Base-by-base conservation (phyloP, 441 rosid species). In the Eruca vesicaria region DNA sequence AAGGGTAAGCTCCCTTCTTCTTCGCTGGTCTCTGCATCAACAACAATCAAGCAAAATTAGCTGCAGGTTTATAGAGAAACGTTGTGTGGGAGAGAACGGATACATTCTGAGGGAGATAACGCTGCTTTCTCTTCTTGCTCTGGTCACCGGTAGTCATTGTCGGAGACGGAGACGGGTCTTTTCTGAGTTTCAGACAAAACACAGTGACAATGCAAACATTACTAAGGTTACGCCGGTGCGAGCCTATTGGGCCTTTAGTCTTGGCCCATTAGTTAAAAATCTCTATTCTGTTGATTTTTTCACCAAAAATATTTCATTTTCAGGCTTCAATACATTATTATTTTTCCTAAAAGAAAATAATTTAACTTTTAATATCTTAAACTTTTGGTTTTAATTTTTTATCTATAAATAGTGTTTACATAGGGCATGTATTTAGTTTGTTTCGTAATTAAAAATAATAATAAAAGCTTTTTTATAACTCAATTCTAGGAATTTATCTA, bases 1-100 rank as follows among this genome's bases (percentile, higher is more conserved):
- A 76, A 12, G 98, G 98, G 80, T 92, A 94, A 3, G 94, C 66
- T 0, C 96, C 98, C 80, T 87, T 92, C 85, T 85, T 87, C 86
- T 82, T 92, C 73, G 82, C 98, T 33, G 94, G 84, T 76, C 77
- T 90, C 97, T 93, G 84, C 29, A n/a, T n/a, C n/a, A 35, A 26
- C 20, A 41, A 65, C 59, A 23, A 16, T 41, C 9, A 36, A 45
- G 55, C 3, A n/a, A 3, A 41, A 2, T 66, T 20, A 53, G 38
- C 53, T 5, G 18, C 33, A 52, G 60, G 38, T 8, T n/a, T 45
- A 23, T 0, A 12, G 29, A 52, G 18, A 8, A 14, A 71, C 0
- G 15, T 57, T 31, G 28, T 15, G 50, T n/a, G 19, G 3, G 31
- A 28, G 31, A 28, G 31, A 71, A 62, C 9, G 45, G 8, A 31